Percentiles rank a stretch among this genome's conserved stretches.
phyloP scores from a whole-genome alignment of 202 grass and related monocot species.

The Cymbopogon flexuosus region DNA sequence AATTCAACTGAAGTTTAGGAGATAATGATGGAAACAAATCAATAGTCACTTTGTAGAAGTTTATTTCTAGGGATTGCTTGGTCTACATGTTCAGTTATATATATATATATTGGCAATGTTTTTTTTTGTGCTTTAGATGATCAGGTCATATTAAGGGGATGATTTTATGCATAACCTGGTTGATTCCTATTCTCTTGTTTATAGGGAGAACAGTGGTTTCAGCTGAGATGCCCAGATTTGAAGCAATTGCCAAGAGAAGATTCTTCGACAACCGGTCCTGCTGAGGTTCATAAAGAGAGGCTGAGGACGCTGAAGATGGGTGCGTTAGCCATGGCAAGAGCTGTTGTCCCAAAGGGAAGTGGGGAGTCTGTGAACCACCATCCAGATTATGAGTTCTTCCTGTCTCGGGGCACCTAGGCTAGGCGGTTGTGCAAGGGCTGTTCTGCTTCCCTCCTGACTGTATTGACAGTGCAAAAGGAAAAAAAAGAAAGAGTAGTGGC shows the following conservation, averaged over 20 bases:
- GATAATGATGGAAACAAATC: not conserved
- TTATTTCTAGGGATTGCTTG: not conserved
- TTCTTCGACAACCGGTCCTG: not conserved
- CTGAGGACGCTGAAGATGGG: constrained; percentile 50
- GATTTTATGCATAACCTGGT: not conserved
- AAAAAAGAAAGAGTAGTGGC: not conserved
- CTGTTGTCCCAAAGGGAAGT: constrained; percentile 37
- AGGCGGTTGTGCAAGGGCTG: not conserved
- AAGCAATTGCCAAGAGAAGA: not conserved
- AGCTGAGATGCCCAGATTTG: constrained; percentile 34
- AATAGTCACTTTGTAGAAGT: not conserved
- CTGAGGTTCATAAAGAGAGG: constrained; percentile 55
- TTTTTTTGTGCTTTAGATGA: not conserved
- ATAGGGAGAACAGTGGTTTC: constrained; percentile 69
- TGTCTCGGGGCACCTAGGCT: constrained; percentile 50
- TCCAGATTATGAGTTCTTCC: constrained; percentile 72
- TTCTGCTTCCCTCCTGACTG: not conserved
- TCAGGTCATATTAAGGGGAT: not conserved
- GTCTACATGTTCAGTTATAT: not conserved
- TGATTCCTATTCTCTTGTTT: constrained; percentile 17
- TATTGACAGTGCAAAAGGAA: not conserved
- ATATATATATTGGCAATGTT: not conserved
- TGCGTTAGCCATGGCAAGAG: constrained; percentile 49
- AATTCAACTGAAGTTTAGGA: constrained; percentile 3
- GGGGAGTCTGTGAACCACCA: constrained; percentile 51